A percentile compares a stretch with the other conserved stretches of the same genome.
These are phyloP conservation scores for Fraxinus albicans DNA, from an alignment of 305 asterid species.

Conservation along the genomic window DNA sequence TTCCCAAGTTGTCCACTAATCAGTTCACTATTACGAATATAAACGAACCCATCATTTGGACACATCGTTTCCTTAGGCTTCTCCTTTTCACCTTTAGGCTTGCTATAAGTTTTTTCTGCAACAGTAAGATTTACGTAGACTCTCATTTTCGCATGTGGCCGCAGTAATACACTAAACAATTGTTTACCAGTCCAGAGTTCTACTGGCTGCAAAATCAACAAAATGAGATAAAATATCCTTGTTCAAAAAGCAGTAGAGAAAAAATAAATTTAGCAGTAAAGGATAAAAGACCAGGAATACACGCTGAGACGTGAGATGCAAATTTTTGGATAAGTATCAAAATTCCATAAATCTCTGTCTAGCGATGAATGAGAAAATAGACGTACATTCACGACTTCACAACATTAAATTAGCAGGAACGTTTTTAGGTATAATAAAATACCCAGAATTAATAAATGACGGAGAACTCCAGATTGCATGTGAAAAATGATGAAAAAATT, in stretches of 20 bases:
- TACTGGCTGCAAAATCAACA: constrained; percentile 60
- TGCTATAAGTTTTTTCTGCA: constrained; percentile 60
- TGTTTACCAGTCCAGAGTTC: constrained; percentile 99
- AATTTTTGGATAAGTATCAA: not conserved
- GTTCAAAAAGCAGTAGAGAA: constrained; percentile 7
- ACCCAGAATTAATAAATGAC: not conserved
- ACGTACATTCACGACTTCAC: not conserved
- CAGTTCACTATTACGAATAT: constrained; percentile 88
- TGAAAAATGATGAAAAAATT: not conserved
- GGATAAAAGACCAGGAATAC: constrained; percentile 6
- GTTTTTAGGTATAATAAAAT: not conserved
- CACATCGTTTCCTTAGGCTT: constrained; percentile 77
- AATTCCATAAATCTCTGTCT: not conserved
- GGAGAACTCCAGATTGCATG: not conserved
- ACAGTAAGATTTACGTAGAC: constrained; percentile 82
- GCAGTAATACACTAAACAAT: constrained; percentile 69
- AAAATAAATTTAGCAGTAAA: not conserved
- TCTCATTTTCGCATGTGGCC: constrained; percentile 75
- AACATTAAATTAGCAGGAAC: not conserved
- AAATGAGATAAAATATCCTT: not conserved
- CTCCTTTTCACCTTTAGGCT: not conserved
- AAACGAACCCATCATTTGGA: constrained; percentile 84
- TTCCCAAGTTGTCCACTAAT: constrained; percentile 97
- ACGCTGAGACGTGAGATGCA: not conserved
- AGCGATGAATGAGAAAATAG: not conserved